Percentiles rank a stretch among this genome's conserved stretches.
Conservation (phyloP, 441 rosid genomes). For the Adansonia gregorii region DNA sequence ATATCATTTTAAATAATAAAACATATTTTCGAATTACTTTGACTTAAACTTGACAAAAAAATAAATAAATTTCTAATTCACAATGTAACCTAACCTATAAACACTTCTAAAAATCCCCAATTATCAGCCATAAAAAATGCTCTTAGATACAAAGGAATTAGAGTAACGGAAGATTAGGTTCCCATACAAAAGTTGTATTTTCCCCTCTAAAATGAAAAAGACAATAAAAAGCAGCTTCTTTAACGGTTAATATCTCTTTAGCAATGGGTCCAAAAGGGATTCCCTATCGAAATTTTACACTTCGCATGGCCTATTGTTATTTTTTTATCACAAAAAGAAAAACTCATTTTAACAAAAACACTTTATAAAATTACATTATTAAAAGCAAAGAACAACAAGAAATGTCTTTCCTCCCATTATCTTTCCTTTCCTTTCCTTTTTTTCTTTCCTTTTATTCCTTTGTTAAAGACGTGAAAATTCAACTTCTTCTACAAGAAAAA, state of each 20-base stretch:
- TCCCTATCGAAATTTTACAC: constrained; percentile 29
- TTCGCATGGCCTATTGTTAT: constrained; percentile 40
- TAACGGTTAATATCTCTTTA: constrained; percentile 29
- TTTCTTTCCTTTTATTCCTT: constrained; percentile 32
- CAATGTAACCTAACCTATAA: too few species aligned
- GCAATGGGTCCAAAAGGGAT: constrained; percentile 41
- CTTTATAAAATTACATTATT: constrained; percentile 48
- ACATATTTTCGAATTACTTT: too few species aligned
- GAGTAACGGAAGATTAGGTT: constrained; percentile 35
- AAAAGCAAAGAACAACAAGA: constrained; percentile 56
- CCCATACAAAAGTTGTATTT: constrained; percentile 49
- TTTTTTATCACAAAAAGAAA: constrained; percentile 33
- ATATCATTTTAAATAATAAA: too few species aligned
- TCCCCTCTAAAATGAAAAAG: constrained; percentile 25
- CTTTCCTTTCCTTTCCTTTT: constrained; percentile 18
- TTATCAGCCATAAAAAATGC: too few species aligned
- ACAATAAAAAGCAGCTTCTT: constrained; percentile 46
- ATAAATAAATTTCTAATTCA: too few species aligned
- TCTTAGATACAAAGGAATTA: constrained; percentile 35
- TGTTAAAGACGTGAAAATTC: constrained; percentile 41
- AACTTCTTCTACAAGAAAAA: constrained; percentile 46
- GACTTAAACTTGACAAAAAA: too few species aligned
- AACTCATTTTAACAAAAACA: constrained; percentile 41
- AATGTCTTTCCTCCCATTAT: constrained; percentile 33
- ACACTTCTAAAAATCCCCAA: too few species aligned